Evolutionary conservation across 257 asterid species (phyloP).

Genomic region (Solanum piurae): DNA sequence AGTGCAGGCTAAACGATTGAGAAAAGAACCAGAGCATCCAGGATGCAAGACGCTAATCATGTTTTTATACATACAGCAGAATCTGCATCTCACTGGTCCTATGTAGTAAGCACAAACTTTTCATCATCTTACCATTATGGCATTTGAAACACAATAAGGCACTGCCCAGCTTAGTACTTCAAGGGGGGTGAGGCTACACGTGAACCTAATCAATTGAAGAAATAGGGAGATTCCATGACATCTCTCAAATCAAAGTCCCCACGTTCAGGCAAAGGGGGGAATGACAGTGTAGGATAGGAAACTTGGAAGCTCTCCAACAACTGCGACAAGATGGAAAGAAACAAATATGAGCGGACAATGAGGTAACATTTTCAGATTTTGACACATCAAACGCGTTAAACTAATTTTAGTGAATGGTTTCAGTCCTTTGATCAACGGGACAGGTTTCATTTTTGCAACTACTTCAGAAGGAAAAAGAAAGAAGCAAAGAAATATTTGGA

Average conservation of each 20-base stretch:
- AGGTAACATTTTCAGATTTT: background rate
- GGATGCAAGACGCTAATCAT: background rate
- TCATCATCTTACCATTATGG: background rate
- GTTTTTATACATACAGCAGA: background rate
- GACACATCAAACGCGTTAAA: background rate
- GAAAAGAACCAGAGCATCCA: background rate
- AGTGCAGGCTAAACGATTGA: background rate
- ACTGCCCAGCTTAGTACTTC: background rate
- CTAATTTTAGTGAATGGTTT: background rate
- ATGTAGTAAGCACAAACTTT: background rate
- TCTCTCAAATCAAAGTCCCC: constrained; percentile 79
- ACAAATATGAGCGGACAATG: background rate
- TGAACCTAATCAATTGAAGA: constrained; percentile 55
- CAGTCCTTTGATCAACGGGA: background rate
- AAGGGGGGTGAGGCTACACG: background rate
- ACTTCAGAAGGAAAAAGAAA: background rate
- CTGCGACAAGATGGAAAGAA: constrained; percentile 32
- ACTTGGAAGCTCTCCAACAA: constrained; percentile 62
- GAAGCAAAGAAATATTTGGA: background rate
- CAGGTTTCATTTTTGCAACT: background rate
- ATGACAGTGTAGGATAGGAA: constrained; percentile 64
- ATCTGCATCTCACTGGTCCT: background rate
- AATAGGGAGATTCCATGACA: constrained; percentile 73
- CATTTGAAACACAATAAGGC: background rate
- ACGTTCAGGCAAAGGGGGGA: constrained; percentile 88